These are phyloP conservation scores for Diaporthe destruens DNA, from an alignment of 2,329 filamentous ascomycete genomes.

Conservation along the genomic window DNA sequence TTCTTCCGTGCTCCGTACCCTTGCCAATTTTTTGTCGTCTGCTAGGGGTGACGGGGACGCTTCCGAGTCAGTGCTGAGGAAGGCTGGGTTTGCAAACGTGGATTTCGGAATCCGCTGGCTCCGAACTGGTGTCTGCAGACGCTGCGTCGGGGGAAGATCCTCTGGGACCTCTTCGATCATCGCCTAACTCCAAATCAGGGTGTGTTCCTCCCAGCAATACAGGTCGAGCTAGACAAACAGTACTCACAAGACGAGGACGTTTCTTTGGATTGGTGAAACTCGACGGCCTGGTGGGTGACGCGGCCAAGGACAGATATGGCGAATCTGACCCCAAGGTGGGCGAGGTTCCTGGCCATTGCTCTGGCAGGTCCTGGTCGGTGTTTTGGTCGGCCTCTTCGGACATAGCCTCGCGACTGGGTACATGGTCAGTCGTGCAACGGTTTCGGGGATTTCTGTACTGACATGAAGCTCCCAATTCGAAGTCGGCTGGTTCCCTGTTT, in stretches of 20 bases:
- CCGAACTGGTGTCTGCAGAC: constrained; percentile 4
- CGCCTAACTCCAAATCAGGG: not conserved
- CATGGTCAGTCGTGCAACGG: not conserved
- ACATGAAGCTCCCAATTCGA: constrained; percentile 28
- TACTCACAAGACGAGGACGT: constrained; percentile 9
- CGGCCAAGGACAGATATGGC: not conserved
- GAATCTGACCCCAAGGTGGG: not conserved
- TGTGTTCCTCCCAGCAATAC: no score
- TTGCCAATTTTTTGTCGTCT: not conserved
- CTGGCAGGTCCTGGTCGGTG: not conserved
- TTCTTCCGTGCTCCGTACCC: not conserved
- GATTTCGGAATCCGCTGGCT: not conserved
- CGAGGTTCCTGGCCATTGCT: not conserved
- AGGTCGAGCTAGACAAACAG: not conserved
- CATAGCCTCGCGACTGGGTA: not conserved
- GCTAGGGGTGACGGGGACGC: not conserved
- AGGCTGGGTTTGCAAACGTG: not conserved
- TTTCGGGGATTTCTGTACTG: not conserved
- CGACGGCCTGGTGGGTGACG: not conserved
- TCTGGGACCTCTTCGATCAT: constrained; percentile 32
- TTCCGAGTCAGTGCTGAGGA: not conserved
- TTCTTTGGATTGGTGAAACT: not conserved
- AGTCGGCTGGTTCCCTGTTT: not conserved
- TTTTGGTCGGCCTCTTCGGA: not conserved
- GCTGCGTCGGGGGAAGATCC: constrained; percentile 36